These are phyloP conservation scores for Firmiana major DNA, from an alignment of 345 rosid species.

Conservation along the genomic window DNA sequence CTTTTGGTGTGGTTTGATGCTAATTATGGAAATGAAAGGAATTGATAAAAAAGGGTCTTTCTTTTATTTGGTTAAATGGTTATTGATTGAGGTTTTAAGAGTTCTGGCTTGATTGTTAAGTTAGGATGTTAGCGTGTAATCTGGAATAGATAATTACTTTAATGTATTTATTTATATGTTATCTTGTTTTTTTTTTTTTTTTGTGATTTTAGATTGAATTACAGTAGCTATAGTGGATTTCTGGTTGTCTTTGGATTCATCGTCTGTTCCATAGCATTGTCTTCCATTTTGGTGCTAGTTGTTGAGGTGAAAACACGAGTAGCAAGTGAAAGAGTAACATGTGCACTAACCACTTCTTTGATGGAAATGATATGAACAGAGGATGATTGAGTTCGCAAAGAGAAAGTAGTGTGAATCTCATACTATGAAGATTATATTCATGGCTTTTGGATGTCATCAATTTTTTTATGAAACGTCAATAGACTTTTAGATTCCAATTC, in stretches of 20 bases:
- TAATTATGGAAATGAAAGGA: background rate
- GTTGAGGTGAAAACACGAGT: background rate
- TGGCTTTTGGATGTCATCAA: background rate
- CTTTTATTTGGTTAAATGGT: background rate
- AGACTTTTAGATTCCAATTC: background rate
- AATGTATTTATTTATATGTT: no score
- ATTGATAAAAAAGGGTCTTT: background rate
- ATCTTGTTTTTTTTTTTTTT: background rate
- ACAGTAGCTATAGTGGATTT: background rate
- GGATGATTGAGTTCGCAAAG: background rate
- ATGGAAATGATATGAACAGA: background rate
- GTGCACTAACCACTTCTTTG: background rate
- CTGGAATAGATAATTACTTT: background rate
- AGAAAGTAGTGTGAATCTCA: background rate
- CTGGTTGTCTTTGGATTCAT: background rate
- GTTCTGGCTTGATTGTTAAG: background rate
- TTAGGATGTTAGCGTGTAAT: background rate
- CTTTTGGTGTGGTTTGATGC: background rate
- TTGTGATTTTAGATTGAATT: background rate
- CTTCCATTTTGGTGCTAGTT: background rate
- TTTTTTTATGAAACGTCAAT: background rate
- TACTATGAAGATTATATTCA: background rate
- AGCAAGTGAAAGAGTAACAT: background rate
- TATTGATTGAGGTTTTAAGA: background rate
- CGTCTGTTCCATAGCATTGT: background rate